Percentiles rank a stretch among this genome's conserved stretches.
Conservation (phyloP, 225 moss, liverwort and hornwort genomes). For the Polytrichum commune region DNA sequence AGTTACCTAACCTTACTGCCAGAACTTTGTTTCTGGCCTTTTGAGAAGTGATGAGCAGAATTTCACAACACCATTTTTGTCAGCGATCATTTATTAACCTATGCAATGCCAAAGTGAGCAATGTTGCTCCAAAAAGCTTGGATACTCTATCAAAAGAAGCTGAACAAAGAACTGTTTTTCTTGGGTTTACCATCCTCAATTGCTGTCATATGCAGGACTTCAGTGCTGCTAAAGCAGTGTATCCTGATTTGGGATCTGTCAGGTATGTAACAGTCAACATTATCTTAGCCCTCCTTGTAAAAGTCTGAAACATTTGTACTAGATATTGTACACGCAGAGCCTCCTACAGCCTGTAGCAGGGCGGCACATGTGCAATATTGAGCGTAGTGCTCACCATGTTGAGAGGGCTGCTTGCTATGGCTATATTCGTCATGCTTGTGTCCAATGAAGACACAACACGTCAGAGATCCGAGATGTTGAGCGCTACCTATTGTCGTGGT, state of each 20-base stretch:
- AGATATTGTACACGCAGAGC: too few species aligned
- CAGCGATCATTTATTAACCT: background rate
- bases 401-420: too few species aligned
- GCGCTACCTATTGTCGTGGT: too few species aligned
- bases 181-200: background rate
- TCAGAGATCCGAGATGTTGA: too few species aligned
- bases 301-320: background rate
- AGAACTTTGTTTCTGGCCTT: background rate
- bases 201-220: conserved; percentile 65
- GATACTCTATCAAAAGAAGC: background rate
- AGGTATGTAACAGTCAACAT: conserved; percentile 24
- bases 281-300: background rate
- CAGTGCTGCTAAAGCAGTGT: conserved; percentile 68
- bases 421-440: too few species aligned
- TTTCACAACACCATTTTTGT: too few species aligned
- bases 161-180: too few species aligned
- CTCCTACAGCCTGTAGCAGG: too few species aligned
- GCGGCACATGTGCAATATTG: too few species aligned
- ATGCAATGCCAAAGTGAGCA: background rate
- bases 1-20: background rate
- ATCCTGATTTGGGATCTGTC: conserved; percentile 64
- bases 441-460: too few species aligned
- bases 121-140: background rate
- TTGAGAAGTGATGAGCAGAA: too few species aligned
- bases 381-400: too few species aligned